Evolutionary conservation across 805 yeast species (phyloP).

Genomic region (Ogataea siamensis): DNA sequence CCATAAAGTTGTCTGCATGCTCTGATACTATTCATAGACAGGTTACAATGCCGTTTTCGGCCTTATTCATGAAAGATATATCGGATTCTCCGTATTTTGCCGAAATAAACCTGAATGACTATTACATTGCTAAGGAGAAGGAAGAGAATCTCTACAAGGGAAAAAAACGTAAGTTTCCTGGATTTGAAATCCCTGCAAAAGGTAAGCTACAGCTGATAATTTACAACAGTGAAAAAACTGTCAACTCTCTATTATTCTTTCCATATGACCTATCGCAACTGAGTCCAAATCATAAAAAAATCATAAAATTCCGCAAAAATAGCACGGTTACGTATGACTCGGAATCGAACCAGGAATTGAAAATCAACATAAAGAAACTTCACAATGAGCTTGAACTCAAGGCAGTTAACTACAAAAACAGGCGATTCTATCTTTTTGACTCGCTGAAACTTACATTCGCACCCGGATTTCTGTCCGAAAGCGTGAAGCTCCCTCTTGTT

Average conservation of each 20-base stretch:
- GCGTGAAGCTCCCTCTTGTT: slow-evolving; percentile 23
- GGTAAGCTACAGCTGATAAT: slow-evolving; percentile 33
- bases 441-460: slow-evolving; percentile 32
- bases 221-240: slow-evolving; percentile 31
- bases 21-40: slow-evolving; percentile 12
- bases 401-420: slow-evolving; percentile 28
- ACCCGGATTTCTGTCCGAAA: slow-evolving; percentile 20
- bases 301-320: slow-evolving; percentile 27
- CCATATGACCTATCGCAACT: slow-evolving; percentile 28
- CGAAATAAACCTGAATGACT: slow-evolving; percentile 28
- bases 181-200: slow-evolving; percentile 25
- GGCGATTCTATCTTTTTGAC: slow-evolving; percentile 29
- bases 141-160: slow-evolving; percentile 6
- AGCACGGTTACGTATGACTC: slow-evolving; percentile 22
- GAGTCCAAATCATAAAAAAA: slow-evolving; percentile 26
- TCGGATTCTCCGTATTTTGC: slow-evolving; percentile 34
- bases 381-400: slow-evolving; percentile 30
- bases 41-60: slow-evolving; percentile 26
- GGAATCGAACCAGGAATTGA: slow-evolving; percentile 11
- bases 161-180: slow-evolving; percentile 29
- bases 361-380: slow-evolving; percentile 18
- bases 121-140: slow-evolving; percentile 24
- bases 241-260: slow-evolving; percentile 26
- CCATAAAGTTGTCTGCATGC: slow-evolving; percentile 28
- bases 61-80: slow-evolving; percentile 20